Evolutionary conservation across 768 basidiomycete genomes (phyloP), one percentile per base, ranked within the genome.

Genomic region (Russula brevipes): DNA sequence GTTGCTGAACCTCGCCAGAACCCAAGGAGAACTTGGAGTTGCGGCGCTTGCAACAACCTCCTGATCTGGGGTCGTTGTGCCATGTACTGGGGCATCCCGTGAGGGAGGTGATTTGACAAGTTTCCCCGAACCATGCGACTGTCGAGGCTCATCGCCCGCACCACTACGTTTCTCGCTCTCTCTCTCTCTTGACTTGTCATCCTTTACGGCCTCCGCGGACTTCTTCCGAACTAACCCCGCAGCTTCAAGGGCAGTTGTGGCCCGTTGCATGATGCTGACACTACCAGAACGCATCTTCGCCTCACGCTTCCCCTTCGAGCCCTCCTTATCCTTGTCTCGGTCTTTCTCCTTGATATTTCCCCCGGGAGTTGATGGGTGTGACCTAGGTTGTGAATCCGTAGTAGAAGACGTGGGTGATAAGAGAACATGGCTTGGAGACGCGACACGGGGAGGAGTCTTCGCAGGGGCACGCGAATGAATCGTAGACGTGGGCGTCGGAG

Each of bases 251-350:
- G 89, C 92, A 1, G 93, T 96, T 2, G 94, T 95, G 0, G 93
- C 94, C 31, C 94, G 85, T 69, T 98, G 95, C 82, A 98, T 91
- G 73, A 98, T 97, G 70, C 88, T 94, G 56, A 98, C 91, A 61
- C 94, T 96, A 6, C 93, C 90, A 2, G 92, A 86, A 16, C 95
- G 81, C 31, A 75, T 77, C 72, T 95, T 94, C 35, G 74, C 75
- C 2, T 76, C 76, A 57, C 79, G 76, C 53, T 86, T 80, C 19
- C 80, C 79, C 65, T 83, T 87, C 47, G 76, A 72, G 38, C 78
- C 75, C 47, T 70, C 57, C 57, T 65, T 57, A 55, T 71, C 67
- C 63, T 78, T 80, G 59, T 84, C 84, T 69, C 80, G 81, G 57
- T 83, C 84, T 69, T 79, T 82, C 55, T 83, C 84, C 70, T 80